Evolutionary conservation across 1,284 basidiomycete genomes (phyloP).

Genomic region (Heterobasidion irregulare): DNA sequence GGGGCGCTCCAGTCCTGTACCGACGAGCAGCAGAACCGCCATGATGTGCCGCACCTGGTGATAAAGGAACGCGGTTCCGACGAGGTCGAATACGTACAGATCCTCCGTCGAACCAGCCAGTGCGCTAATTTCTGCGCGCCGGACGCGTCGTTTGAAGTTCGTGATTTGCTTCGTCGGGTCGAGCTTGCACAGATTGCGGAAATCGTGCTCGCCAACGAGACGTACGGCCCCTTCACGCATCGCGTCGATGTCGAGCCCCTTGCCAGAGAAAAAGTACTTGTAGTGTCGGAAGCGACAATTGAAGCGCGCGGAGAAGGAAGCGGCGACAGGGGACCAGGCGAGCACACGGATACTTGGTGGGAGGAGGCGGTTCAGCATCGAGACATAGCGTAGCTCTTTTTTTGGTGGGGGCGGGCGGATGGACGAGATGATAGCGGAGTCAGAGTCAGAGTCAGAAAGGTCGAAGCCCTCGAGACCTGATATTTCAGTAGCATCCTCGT

Average conservation of each 20-base stretch:
- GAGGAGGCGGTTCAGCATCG: constrained; percentile 83
- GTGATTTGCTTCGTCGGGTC: constrained; percentile 92
- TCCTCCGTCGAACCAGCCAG: constrained; percentile 22
- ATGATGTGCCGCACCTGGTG: constrained; percentile 98
- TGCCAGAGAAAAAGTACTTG: constrained; percentile 86
- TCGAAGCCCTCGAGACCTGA: background rate
- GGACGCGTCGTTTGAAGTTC: constrained; percentile 61
- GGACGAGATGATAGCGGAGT: constrained; percentile 9
- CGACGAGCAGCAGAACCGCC: constrained; percentile 87
- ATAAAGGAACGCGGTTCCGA: constrained; percentile 89
- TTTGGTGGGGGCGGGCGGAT: constrained; percentile 12
- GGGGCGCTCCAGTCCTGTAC: constrained; percentile 73
- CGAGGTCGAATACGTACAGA: constrained; percentile 73
- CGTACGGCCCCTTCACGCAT: constrained; percentile 75
- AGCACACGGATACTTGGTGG: constrained; percentile 88
- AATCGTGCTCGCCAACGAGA: constrained; percentile 90
- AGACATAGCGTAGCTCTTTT: constrained; percentile 72
- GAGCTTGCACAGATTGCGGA: constrained; percentile 93
- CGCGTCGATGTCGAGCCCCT: constrained; percentile 44
- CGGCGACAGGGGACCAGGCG: constrained; percentile 89
- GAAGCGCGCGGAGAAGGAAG: constrained; percentile 83
- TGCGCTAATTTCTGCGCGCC: constrained; percentile 50
- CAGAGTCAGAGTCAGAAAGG: constrained; percentile 20
- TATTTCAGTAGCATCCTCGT: constrained; percentile 15
- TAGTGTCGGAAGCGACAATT: constrained; percentile 88